phyloP scores from a whole-genome alignment of 2,329 filamentous ascomycete species.

The Colletotrichum limetticola region DNA sequence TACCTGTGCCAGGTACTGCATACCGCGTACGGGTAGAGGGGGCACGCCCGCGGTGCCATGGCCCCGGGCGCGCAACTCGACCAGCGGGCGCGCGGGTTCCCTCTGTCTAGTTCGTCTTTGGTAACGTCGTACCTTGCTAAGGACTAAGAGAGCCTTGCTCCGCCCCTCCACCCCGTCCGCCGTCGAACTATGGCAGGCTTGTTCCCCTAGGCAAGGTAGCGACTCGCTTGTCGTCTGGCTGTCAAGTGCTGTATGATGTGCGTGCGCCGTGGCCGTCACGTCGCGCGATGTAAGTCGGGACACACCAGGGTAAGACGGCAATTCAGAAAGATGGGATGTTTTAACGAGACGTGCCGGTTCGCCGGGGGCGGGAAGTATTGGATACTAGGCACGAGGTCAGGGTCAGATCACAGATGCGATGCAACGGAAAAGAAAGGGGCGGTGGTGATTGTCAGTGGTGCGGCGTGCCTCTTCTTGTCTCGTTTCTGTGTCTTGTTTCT shows the following conservation, averaged over 20 bases:
- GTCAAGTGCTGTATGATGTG: background rate
- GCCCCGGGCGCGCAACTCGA: background rate
- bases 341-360: background rate
- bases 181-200: background rate
- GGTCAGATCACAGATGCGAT: background rate
- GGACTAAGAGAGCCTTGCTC: background rate
- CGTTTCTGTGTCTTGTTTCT: background rate
- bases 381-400: background rate
- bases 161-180: constrained; percentile 18
- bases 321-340: background rate
- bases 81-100: constrained; percentile 5
- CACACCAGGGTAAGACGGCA: background rate
- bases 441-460: no score
- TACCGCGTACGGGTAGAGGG: background rate
- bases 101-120: background rate
- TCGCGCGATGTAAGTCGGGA: background rate
- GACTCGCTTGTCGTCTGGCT: background rate
- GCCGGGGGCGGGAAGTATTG: background rate
- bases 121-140: background rate
- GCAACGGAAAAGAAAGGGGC: background rate
- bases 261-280: background rate
- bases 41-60: background rate
- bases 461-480: no score
- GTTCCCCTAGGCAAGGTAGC: no score
- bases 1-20: no score